A percentile compares a stretch with the other conserved stretches of the same genome.
Conservation (phyloP, 139 green algal species). For the Volvox africanus region DNA sequence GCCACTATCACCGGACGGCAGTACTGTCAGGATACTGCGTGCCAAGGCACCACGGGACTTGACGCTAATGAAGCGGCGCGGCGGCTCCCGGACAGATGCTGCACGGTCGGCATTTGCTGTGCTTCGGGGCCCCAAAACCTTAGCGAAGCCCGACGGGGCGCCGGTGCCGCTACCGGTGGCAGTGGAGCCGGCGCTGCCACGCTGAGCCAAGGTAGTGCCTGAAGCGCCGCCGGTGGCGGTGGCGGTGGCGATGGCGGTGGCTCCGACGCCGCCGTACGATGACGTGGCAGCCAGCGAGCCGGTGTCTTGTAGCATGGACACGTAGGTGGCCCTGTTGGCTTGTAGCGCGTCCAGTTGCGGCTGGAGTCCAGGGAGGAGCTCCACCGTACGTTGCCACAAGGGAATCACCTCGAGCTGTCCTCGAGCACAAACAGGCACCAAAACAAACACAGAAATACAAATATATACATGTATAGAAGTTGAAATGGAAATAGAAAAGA, state of each 20-base stretch:
- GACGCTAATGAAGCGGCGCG: neutral
- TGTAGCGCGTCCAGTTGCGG: slow-evolving; percentile 25
- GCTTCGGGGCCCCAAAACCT: neutral
- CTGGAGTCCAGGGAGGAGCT: slow-evolving; percentile 30
- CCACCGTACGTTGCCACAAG: slow-evolving; percentile 20
- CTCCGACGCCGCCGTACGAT: neutral
- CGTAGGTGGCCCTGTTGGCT: slow-evolving; percentile 29
- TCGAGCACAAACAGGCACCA: too few relatives aligned
- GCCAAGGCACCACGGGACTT: neutral
- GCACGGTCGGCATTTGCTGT: too few relatives aligned
- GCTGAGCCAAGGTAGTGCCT: too few relatives aligned
- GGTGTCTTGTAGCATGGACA: slow-evolving; percentile 28
- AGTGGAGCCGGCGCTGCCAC: neutral
- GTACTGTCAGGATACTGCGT: neutral
- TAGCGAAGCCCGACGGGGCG: too few relatives aligned
- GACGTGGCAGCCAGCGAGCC: neutral
- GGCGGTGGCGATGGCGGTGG: neutral
- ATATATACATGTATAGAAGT: too few relatives aligned
- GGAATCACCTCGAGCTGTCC: slow-evolving; percentile 35
- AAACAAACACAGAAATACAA: too few relatives aligned
- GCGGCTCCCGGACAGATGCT: neutral
- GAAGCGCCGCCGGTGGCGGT: neutral
- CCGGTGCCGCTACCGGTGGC: neutral
- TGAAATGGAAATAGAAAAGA: too few relatives aligned
- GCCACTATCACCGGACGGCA: neutral